A percentile compares a stretch with the other conserved stretches of the same genome.
Conservation (phyloP, 305 asterid species). For the Lippia alba region DNA sequence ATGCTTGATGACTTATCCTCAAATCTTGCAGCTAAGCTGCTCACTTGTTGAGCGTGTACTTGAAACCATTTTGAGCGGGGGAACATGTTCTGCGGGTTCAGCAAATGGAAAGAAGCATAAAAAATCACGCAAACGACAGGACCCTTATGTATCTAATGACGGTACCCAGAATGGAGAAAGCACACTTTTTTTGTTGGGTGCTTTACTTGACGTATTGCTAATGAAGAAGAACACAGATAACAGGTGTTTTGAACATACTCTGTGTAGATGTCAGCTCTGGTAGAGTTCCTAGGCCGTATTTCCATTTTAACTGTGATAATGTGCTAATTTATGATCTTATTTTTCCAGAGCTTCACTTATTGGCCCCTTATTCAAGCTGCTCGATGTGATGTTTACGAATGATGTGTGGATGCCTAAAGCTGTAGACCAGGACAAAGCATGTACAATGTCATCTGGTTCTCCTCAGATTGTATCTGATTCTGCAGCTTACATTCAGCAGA, state of each 20-base stretch:
- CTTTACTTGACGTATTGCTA: constrained; percentile 82
- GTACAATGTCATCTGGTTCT: constrained; percentile 46
- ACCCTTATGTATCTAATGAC: constrained; percentile 34
- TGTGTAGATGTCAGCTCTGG: constrained; percentile 4
- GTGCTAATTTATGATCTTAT: constrained; percentile 14
- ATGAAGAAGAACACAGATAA: constrained; percentile 71
- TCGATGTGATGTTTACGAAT: constrained; percentile 51
- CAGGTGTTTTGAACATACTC: constrained; percentile 56
- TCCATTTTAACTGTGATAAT: neutral
- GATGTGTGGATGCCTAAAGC: constrained; percentile 53
- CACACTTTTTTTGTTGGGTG: constrained; percentile 52
- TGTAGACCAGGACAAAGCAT: constrained; percentile 42
- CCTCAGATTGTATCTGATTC: constrained; percentile 45
- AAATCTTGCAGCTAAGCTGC: constrained; percentile 65
- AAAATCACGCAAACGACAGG: constrained; percentile 44
- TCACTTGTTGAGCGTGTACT: constrained; percentile 59
- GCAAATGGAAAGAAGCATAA: constrained; percentile 65
- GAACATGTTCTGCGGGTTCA: constrained; percentile 42
- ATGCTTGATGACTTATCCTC: constrained; percentile 33
- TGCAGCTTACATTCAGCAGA: constrained; percentile 68
- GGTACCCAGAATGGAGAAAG: constrained; percentile 49
- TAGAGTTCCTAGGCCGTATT: constrained; percentile 18
- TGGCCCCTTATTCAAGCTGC: constrained; percentile 77
- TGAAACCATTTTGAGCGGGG: constrained; percentile 54
- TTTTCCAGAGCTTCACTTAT: constrained; percentile 71